Conservation (phyloP, 495 filamentous ascomycete species). For the Tuber umbilicatum region DNA sequence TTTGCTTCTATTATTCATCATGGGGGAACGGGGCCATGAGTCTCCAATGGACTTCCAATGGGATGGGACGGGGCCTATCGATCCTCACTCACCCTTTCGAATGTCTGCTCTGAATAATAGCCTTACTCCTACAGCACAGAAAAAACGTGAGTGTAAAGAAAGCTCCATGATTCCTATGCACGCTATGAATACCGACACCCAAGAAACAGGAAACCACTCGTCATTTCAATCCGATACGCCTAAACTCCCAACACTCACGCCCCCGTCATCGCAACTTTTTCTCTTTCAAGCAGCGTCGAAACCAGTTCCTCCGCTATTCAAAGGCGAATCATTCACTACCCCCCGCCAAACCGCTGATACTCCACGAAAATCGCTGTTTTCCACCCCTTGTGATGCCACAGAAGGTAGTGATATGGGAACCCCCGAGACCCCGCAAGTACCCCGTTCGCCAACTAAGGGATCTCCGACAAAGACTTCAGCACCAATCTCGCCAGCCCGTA, state of each 20-base stretch:
- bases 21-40: constrained; percentile 30
- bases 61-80: constrained; percentile 14
- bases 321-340: constrained; percentile 67
- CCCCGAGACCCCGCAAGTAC: constrained; percentile 62
- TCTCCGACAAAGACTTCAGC: constrained; percentile 7
- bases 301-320: constrained; percentile 51
- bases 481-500: constrained; percentile 15
- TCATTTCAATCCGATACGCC: constrained; percentile 22
- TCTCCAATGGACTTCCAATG: constrained; percentile 34
- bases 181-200: constrained; percentile 10
- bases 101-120: constrained; percentile 7
- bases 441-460: constrained; percentile 43
- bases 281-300: constrained; percentile 31
- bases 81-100: constrained; percentile 28
- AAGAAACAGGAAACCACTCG: constrained; percentile 17
- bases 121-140: constrained; percentile 16
- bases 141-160: constrained; percentile 17
- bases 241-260: constrained; percentile 25
- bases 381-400: constrained; percentile 54
- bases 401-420: constrained; percentile 45
- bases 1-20: neutral
- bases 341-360: constrained; percentile 61
- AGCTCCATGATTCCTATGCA: neutral
- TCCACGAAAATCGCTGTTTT: constrained; percentile 52
- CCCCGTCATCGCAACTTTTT: constrained; percentile 41